Conservation (phyloP, 805 yeast species). For the Barnettozyma siamensis region DNA sequence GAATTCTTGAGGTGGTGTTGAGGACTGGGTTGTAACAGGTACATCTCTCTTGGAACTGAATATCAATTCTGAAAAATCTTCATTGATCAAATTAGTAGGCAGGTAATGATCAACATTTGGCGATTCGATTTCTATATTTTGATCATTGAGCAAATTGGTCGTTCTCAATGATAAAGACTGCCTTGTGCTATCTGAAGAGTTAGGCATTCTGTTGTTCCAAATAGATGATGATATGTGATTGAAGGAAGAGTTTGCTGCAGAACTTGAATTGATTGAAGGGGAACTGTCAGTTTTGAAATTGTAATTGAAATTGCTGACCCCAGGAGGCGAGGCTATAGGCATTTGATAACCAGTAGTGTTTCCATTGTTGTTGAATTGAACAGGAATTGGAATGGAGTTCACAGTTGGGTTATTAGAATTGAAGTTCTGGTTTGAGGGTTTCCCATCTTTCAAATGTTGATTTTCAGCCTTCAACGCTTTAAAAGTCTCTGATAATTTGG, state of each 20-base stretch:
- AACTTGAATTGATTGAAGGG: slow-evolving; percentile 10
- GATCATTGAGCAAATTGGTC: not conserved
- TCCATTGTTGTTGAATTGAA: not conserved
- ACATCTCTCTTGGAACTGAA: slow-evolving; percentile 2
- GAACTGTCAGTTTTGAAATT: slow-evolving; percentile 8
- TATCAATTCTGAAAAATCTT: slow-evolving; percentile 17
- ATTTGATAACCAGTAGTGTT: slow-evolving; percentile 1
- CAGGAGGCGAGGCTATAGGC: slow-evolving; percentile 4
- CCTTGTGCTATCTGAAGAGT: not conserved
- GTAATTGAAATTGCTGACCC: slow-evolving; percentile 4
- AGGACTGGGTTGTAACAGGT: not conserved
- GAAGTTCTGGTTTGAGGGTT: slow-evolving; percentile 1
- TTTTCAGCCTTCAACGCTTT: slow-evolving; percentile 13
- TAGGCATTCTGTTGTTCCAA: slow-evolving; percentile 5
- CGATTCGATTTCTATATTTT: slow-evolving; percentile 24
- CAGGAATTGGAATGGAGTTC: slow-evolving; percentile 5
- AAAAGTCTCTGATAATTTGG: slow-evolving; percentile 20
- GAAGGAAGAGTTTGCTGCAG: not conserved
- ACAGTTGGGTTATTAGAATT: slow-evolving; percentile 5
- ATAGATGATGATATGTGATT: slow-evolving; percentile 4
- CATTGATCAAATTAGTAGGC: slow-evolving; percentile 30
- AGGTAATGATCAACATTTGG: slow-evolving; percentile 31
- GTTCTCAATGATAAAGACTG: not conserved
- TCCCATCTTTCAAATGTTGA: slow-evolving; percentile 10
- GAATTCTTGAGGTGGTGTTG: slow-evolving; percentile 2